These are phyloP conservation scores for Chlorella sp. DNA, from an alignment of 139 green algal species.

Conservation along the genomic window DNA sequence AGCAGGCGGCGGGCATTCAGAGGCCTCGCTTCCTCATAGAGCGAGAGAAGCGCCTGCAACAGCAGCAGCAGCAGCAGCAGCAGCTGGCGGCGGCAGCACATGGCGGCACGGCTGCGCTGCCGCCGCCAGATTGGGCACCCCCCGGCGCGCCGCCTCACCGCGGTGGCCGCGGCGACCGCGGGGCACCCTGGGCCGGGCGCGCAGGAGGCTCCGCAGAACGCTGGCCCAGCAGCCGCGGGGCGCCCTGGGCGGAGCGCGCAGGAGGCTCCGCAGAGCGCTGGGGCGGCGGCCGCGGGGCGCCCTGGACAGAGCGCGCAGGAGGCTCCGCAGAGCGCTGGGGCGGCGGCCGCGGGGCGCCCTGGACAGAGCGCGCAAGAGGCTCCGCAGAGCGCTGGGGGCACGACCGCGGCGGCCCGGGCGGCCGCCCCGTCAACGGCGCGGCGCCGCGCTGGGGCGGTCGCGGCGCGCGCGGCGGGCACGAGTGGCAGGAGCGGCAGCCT, in stretches of 20 bases:
- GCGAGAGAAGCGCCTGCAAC: neutral
- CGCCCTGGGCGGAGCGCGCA: no score
- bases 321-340: neutral
- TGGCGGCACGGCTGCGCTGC: neutral
- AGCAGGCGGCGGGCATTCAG: no score
- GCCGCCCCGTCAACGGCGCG: neutral
- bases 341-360: neutral
- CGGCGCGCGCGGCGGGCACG: neutral
- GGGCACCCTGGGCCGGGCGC: neutral
- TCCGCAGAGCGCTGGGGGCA: neutral
- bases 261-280: neutral
- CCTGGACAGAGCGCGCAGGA: neutral
- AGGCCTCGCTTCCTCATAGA: conserved; percentile 19
- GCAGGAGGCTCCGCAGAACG: neutral
- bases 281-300: neutral
- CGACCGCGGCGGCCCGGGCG: neutral
- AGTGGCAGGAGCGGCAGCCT: neutral
- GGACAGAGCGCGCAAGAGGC: neutral
- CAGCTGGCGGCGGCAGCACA: neutral
- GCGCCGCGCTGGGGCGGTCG: neutral
- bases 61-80: neutral
- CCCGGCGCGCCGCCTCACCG: no score
- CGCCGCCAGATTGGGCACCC: neutral
- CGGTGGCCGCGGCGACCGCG: no score
- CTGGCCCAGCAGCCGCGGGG: neutral